Evolutionary conservation across 2,329 filamentous ascomycete species (phyloP).

Genomic region (Onygenales sp.): DNA sequence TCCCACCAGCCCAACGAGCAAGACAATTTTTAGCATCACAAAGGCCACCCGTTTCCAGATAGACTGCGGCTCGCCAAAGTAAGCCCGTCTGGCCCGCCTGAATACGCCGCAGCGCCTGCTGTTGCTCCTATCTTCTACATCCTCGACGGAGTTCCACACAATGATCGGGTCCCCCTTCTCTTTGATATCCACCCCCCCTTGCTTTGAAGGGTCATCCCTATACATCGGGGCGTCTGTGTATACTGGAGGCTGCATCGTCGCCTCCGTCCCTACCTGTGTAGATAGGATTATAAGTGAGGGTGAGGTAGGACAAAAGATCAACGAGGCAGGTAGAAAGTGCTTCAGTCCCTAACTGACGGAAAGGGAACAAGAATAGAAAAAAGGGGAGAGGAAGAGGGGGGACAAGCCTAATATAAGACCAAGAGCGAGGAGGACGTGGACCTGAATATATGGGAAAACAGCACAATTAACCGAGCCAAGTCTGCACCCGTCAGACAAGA

Average conservation of each 20-base stretch:
- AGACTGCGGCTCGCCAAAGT: neutral
- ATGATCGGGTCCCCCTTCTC: neutral
- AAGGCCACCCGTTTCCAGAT: neutral
- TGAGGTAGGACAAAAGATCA: neutral
- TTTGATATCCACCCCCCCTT: neutral
- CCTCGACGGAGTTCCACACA: neutral
- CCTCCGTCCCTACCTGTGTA: neutral
- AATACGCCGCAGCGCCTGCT: neutral
- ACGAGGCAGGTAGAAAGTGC: neutral
- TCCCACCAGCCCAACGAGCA: conserved; percentile 1
- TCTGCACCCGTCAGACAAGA: neutral
- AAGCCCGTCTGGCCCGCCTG: neutral
- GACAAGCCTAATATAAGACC: neutral
- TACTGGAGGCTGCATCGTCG: neutral
- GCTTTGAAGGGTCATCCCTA: conserved; percentile 1
- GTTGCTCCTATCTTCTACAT: neutral
- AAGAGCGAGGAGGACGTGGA: neutral
- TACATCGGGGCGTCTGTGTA: neutral
- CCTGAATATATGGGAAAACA: neutral
- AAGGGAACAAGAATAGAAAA: neutral
- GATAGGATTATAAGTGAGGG: neutral
- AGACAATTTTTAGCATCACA: neutral
- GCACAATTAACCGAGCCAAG: neutral
- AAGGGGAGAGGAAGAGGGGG: neutral
- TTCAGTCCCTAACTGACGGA: neutral